phyloP scores from a whole-genome alignment of 2,329 filamentous ascomycete genomes.

The Arthroderma sp. region DNA sequence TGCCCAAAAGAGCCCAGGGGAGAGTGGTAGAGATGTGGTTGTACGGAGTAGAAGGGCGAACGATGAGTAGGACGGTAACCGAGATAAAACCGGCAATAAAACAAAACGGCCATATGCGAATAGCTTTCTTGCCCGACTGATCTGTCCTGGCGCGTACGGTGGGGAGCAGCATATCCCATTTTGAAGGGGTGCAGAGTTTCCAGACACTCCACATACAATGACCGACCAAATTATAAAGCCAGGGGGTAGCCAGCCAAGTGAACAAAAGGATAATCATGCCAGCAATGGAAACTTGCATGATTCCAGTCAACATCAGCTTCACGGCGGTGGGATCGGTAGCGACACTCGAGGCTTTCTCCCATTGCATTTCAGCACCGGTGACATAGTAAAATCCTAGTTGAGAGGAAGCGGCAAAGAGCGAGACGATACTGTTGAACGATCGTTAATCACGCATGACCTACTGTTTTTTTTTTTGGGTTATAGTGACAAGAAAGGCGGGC shows the following conservation, averaged over 20 bases:
- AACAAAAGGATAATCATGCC: conserved; percentile 12
- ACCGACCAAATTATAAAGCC: conserved; percentile 12
- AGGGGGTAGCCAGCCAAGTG: conserved; percentile 14
- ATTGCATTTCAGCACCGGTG: conserved; percentile 21
- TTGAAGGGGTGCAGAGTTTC: conserved; percentile 7
- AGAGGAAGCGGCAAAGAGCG: conserved; percentile 15
- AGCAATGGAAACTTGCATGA: conserved; percentile 16
- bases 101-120: conserved; percentile 13
- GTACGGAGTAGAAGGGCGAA: conserved; percentile 19
- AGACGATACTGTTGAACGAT: conserved; percentile 11
- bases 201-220: conserved; percentile 15
- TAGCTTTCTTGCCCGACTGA: conserved; percentile 4
- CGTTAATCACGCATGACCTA: neutral
- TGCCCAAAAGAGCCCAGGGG: conserved; percentile 16
- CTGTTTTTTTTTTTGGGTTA: too few relatives aligned
- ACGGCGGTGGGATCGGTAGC: conserved; percentile 19
- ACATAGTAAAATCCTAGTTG: conserved; percentile 22
- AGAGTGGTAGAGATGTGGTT: conserved; percentile 20
- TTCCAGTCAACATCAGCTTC: conserved; percentile 19
- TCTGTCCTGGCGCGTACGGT: conserved; percentile 2
- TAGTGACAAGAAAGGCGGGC: neutral
- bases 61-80: conserved; percentile 12
- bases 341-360: conserved; percentile 19
- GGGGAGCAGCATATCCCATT: conserved; percentile 11
- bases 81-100: conserved; percentile 3